These are phyloP conservation scores for Tricholoma saponaceum DNA, from an alignment of 768 basidiomycete genomes.

Conservation along the genomic window DNA sequence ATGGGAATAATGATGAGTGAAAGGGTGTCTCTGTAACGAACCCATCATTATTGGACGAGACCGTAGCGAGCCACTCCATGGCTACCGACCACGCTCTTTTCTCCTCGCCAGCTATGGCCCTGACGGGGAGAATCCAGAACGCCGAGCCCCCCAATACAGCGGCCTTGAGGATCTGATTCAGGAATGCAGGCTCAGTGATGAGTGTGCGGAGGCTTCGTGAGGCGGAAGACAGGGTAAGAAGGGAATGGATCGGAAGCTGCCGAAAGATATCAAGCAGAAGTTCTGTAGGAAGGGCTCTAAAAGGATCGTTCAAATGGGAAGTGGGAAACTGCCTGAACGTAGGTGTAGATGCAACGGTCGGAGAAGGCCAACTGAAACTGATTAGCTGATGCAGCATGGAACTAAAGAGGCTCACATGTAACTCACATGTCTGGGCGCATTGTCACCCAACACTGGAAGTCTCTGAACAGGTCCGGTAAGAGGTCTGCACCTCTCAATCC, in stretches of 20 bases:
- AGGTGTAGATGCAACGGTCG: background rate
- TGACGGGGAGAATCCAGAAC: background rate
- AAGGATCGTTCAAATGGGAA: background rate
- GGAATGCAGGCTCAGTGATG: background rate
- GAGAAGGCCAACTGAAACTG: background rate
- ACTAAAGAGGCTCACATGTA: background rate
- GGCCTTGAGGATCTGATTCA: background rate
- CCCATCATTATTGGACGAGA: background rate
- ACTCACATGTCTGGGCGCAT: background rate
- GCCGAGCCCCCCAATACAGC: background rate
- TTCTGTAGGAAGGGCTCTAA: background rate
- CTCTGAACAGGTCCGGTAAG: background rate
- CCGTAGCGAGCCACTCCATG: background rate
- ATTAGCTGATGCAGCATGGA: background rate
- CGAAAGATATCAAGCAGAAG: background rate
- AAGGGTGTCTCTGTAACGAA: background rate
- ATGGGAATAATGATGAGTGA: background rate
- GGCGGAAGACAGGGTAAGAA: background rate
- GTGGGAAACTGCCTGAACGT: background rate
- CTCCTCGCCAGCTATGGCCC: background rate
- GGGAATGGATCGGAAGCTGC: background rate
- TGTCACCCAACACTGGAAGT: background rate
- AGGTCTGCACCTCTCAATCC: background rate
- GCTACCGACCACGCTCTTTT: background rate
- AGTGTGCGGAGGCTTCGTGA: background rate